Evolutionary conservation across 257 asterid genomes (phyloP).

Genomic region (Salvia splendens): DNA sequence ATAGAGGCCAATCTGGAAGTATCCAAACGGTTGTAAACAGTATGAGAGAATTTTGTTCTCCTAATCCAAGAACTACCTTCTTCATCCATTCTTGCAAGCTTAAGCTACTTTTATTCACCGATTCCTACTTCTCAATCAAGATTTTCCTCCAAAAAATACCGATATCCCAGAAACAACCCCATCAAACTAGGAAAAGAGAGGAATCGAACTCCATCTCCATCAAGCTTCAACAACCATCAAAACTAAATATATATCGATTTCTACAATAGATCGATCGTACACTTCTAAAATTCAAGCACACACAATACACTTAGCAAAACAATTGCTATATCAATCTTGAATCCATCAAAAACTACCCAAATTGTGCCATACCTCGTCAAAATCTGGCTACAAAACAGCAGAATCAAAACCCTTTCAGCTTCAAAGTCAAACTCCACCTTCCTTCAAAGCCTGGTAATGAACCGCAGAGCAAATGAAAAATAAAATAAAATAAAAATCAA

Average conservation of each 20-base stretch:
- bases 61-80: slow-evolving; percentile 84
- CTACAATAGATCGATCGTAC: slow-evolving; percentile 19
- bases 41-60: slow-evolving; percentile 80
- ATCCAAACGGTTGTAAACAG: slow-evolving; percentile 80
- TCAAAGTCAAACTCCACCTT: slow-evolving; percentile 64
- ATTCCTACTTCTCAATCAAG: slow-evolving; percentile 37
- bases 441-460: slow-evolving; percentile 60
- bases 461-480: slow-evolving; percentile 24
- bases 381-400: slow-evolving; percentile 20
- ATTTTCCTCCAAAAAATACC: slow-evolving; percentile 31
- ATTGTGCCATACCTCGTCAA: slow-evolving; percentile 32
- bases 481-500: slow-evolving; percentile 26
- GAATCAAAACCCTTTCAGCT: slow-evolving; percentile 42
- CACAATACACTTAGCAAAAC: slow-evolving; percentile 17
- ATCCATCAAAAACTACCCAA: slow-evolving; percentile 30
- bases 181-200: slow-evolving; percentile 42
- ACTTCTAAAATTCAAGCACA: slow-evolving; percentile 11
- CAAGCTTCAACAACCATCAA: slow-evolving; percentile 32
- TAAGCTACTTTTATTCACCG: slow-evolving; percentile 22
- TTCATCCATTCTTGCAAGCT: slow-evolving; percentile 60
- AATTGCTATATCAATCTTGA: slow-evolving; percentile 28
- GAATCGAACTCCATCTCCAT: slow-evolving; percentile 44
- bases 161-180: slow-evolving; percentile 34
- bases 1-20: slow-evolving; percentile 54
- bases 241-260: slow-evolving; percentile 26